A percentile compares a stretch with the other conserved stretches of the same genome.
phyloP scores from a whole-genome alignment of 2,329 filamentous ascomycete genomes.

The Stromatinia cepivora region DNA sequence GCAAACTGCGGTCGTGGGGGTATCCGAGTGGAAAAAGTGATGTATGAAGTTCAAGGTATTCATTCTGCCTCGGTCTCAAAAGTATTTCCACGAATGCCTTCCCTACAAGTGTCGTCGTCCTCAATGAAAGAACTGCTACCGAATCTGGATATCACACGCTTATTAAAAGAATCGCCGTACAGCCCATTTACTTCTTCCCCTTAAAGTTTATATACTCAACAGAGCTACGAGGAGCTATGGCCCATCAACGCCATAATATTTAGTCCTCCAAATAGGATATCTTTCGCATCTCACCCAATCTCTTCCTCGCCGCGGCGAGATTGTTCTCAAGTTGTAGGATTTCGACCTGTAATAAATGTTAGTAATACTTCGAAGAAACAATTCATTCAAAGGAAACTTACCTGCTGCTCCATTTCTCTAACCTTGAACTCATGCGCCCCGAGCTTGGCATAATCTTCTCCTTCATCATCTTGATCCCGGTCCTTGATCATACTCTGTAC shows the following conservation, averaged over 20 bases:
- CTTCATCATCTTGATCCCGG: slow-evolving; percentile 76
- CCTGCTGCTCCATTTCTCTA: slow-evolving; percentile 98
- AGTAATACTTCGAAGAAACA: not conserved
- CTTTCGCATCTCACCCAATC: slow-evolving; percentile 88
- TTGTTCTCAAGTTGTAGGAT: slow-evolving; percentile 93
- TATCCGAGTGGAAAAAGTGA: not conserved
- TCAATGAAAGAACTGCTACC: not conserved
- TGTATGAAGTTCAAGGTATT: not conserved
- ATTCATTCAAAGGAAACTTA: slow-evolving; percentile 48
- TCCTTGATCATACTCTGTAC: slow-evolving; percentile 94
- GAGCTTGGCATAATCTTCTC: slow-evolving; percentile 83
- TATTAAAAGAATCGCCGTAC: slow-evolving; percentile 1
- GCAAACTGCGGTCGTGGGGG: not conserved
- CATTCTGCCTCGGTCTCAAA: not conserved
- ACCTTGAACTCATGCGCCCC: slow-evolving; percentile 98
- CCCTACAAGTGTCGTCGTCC: slow-evolving; percentile 3
- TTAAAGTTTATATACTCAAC: not conserved
- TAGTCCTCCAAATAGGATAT: slow-evolving; percentile 41
- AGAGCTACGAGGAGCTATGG: not conserved
- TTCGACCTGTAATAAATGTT: slow-evolving; percentile 67
- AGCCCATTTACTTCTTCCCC: not conserved
- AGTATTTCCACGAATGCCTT: not conserved
- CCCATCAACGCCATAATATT: not conserved
- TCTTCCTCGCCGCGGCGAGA: slow-evolving; percentile 73
- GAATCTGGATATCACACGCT: slow-evolving; percentile 17